Evolutionary conservation across 495 filamentous ascomycete species (phyloP).

Genomic region (Penicillium dipodomyicola): DNA sequence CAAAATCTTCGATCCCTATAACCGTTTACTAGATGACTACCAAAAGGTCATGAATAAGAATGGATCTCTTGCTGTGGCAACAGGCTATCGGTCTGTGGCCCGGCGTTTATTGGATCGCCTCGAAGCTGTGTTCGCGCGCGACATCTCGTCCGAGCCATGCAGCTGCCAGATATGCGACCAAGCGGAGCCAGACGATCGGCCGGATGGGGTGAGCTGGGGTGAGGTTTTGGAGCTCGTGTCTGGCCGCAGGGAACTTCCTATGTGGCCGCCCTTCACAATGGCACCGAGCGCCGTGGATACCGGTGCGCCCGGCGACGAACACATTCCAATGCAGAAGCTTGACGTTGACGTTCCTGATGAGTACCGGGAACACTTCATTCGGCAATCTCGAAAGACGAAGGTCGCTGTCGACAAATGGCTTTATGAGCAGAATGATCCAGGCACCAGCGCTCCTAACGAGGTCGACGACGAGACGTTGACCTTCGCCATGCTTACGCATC

Average conservation of each 20-base stretch:
- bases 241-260: slow-evolving; percentile 77
- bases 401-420: slow-evolving; percentile 85
- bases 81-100: slow-evolving; percentile 93
- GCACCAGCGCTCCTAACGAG: slow-evolving; percentile 72
- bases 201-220: slow-evolving; percentile 86
- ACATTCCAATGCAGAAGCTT: slow-evolving; percentile 72
- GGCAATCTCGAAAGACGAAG: slow-evolving; percentile 83
- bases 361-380: slow-evolving; percentile 81
- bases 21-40: slow-evolving; percentile 81
- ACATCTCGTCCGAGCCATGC: slow-evolving; percentile 81
- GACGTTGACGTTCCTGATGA: slow-evolving; percentile 91
- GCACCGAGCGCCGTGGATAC: slow-evolving; percentile 50
- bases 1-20: slow-evolving; percentile 73
- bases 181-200: slow-evolving; percentile 50
- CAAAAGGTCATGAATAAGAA: slow-evolving; percentile 72
- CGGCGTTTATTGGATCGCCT: slow-evolving; percentile 87
- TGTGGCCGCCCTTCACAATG: slow-evolving; percentile 83
- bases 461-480: slow-evolving; percentile 89
- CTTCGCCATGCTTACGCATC: slow-evolving; percentile 88
- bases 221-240: slow-evolving; percentile 92
- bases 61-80: slow-evolving; percentile 92
- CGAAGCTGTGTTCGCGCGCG: slow-evolving; percentile 88
- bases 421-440: slow-evolving; percentile 65
- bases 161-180: slow-evolving; percentile 74
- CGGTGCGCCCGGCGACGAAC: slow-evolving; percentile 50